phyloP scores from a whole-genome alignment of 345 rosid genomes.

The Citrus unshiu region DNA sequence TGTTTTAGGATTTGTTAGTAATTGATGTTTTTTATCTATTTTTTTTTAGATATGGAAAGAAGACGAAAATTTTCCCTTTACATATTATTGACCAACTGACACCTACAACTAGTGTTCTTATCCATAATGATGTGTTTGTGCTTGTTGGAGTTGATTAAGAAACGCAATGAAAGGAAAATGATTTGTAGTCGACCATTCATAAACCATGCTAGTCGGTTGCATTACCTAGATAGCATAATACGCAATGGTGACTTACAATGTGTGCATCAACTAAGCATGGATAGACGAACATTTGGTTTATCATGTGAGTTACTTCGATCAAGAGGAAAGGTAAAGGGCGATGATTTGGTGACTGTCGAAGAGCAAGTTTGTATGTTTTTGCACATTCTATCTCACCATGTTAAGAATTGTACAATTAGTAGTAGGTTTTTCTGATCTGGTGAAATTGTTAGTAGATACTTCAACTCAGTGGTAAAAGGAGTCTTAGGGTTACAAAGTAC shows the following conservation, averaged over 20 bases:
- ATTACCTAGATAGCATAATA: neutral
- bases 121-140: neutral
- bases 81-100: neutral
- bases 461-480: too few species aligned
- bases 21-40: neutral
- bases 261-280: neutral
- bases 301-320: neutral
- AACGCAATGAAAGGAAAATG: neutral
- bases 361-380: neutral
- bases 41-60: neutral
- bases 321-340: neutral
- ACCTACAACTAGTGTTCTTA: neutral
- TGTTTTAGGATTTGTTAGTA: neutral
- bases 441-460: too few species aligned
- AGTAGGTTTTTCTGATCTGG: too few species aligned
- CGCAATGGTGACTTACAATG: neutral
- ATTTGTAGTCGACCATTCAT: neutral
- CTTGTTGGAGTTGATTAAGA: neutral
- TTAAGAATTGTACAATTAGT: too few species aligned
- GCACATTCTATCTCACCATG: too few species aligned
- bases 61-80: neutral
- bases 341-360: neutral
- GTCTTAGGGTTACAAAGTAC: too few species aligned
- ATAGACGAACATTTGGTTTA: neutral
- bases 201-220: neutral